phyloP scores from a whole-genome alignment of 495 filamentous ascomycete genomes.

The Talaromyces borbonicus region DNA sequence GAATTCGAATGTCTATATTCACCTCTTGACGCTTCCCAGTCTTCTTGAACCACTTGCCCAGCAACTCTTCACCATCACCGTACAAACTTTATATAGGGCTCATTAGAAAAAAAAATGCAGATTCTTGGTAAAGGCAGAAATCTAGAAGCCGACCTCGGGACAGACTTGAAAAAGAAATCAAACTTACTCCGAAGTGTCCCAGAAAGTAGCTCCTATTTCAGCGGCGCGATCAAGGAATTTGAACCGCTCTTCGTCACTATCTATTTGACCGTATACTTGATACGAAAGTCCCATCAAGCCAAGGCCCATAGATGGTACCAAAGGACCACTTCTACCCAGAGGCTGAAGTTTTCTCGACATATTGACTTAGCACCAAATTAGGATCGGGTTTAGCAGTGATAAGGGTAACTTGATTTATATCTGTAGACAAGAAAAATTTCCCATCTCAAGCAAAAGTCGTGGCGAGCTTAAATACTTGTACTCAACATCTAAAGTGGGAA shows the following conservation, averaged over 20 bases:
- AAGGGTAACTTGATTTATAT: too few relatives aligned
- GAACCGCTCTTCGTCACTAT: constrained; percentile 39
- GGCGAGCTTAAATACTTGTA: too few relatives aligned
- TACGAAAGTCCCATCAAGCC: constrained; percentile 43
- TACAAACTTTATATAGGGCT: not conserved
- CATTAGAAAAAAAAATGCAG: not conserved
- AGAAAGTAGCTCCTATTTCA: constrained; percentile 26
- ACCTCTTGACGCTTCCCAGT: constrained; percentile 43
- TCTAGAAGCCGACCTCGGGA: not conserved
- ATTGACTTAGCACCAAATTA: not conserved
- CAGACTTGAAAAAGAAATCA: constrained; percentile 13
- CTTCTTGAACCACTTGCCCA: constrained; percentile 45
- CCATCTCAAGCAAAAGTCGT: too few relatives aligned
- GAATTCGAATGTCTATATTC: too few relatives aligned
- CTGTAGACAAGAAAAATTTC: too few relatives aligned
- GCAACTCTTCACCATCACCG: constrained; percentile 39
- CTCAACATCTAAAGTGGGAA: too few relatives aligned
- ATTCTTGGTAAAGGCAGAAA: not conserved
- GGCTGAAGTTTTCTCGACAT: constrained; percentile 5
- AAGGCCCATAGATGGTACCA: constrained; percentile 41
- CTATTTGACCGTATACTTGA: constrained; percentile 27
- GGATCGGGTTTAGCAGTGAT: too few relatives aligned
- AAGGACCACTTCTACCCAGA: constrained; percentile 43
- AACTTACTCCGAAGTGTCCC: constrained; percentile 26
- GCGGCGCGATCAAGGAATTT: constrained; percentile 40